A percentile compares a stretch with the other conserved stretches of the same genome.
These are phyloP conservation scores for Trapa incisa DNA, from an alignment of 345 rosid genomes.

Conservation along the genomic window DNA sequence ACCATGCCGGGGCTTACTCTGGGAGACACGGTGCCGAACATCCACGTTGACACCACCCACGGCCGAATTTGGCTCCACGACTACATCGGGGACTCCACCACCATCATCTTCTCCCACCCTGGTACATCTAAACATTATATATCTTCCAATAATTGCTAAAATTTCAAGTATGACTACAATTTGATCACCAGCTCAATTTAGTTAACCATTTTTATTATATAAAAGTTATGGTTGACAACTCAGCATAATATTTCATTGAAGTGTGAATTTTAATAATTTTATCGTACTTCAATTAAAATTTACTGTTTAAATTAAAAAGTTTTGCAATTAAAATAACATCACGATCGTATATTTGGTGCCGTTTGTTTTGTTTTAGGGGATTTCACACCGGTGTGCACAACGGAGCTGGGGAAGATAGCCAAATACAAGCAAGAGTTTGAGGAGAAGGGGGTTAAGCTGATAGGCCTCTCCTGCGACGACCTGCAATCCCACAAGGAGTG, in stretches of 20 bases:
- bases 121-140: constrained; percentile 13
- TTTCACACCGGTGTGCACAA: constrained; percentile 78
- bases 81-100: constrained; percentile 9
- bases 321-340: too few relatives aligned
- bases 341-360: not conserved
- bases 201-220: not conserved
- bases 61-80: constrained; percentile 12
- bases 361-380: constrained; percentile 28
- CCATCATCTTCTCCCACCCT: constrained; percentile 77
- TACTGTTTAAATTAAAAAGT: too few relatives aligned
- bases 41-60: constrained; percentile 52
- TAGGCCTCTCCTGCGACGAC: constrained; percentile 74
- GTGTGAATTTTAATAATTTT: too few relatives aligned
- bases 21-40: constrained; percentile 66
- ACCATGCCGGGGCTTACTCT: constrained; percentile 61
- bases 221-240: not conserved
- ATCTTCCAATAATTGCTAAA: too few relatives aligned
- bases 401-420: constrained; percentile 65
- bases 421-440: constrained; percentile 36
- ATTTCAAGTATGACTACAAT: too few relatives aligned
- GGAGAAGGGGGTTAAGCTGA: constrained; percentile 52
- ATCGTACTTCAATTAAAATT: too few relatives aligned
- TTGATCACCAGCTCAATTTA: not conserved
- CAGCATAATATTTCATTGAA: not conserved
- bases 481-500: constrained; percentile 46